Base-by-base conservation (phyloP, 176 grass and related monocot species). In the Pharus latifolius region DNA sequence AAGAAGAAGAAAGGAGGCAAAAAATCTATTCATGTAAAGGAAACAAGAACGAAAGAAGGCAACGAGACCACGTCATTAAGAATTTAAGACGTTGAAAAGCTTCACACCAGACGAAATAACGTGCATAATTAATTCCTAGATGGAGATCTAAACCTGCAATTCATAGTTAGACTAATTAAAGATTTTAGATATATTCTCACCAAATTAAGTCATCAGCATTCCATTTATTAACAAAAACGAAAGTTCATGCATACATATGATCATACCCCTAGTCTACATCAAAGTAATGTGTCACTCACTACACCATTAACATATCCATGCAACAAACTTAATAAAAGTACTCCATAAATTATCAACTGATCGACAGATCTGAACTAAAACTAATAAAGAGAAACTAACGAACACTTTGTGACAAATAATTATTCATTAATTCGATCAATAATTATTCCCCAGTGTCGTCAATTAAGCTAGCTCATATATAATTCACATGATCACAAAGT, bases 31-130 rank as follows among this genome's bases (percentile, higher is more conserved):
- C 49, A n/a, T 78, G 43, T 19, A 10, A 9, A 32, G 17, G 29
- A 40, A 59, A 30, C 20, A 33, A 51, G 35, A 85, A 79, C 62
- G 62, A 85, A 74, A 79, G 82, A 85, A 68, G 57, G 53, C n/a
- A 44, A 79, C 2, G 75, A 62, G 79, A 62, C 82, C 75, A 85
- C 82, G 82, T 85, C 62, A 53, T 66, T 27, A 46, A 27, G 32
- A 28, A 53, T 45, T 66, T 27, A 46, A 27, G 32, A 28, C 34
- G 33, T 64, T 71, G 55, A 73, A 65, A 67, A 66, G 29, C 27
- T 33, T 53, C 60, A n/a, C 53, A 73, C 27, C 34, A 52, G 53
- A 79, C 45, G 38, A 60, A 51, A 44, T 12, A 72, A 67, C 43
- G 50, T 65, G 12, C 52, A 37, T 23, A 48, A 61, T 68, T 46